Base-by-base conservation (phyloP, 2,329 filamentous ascomycete species). In the Pseudopithomyces maydicus region DNA sequence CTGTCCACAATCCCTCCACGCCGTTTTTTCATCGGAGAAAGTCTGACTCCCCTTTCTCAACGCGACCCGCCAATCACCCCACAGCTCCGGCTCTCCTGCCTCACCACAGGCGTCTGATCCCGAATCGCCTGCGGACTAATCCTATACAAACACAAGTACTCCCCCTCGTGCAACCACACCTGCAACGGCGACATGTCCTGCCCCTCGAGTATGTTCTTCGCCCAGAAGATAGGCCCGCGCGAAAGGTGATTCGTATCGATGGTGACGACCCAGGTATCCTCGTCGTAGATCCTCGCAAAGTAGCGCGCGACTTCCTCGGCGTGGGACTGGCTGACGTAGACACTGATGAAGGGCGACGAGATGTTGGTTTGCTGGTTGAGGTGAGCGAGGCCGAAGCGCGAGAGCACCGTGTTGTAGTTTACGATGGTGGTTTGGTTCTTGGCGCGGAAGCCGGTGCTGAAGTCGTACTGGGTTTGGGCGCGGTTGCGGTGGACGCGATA, bases 341-440 rank as follows among this genome's bases (percentile, higher is more conserved):
- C 71, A 58, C 62, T 67, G 59, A 75, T 71, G 54, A 75, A 69
- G 3, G 73, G 73, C 5, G 66, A 69, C 8, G 67, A 70, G 51
- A 74, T 69, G 61, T 75, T 75, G 43, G 73, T 75, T 48, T 72
- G 69, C 17, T 64, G 64, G 59, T 68, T 61, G 7, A 74, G 57
- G 17, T 72, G 70, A 8, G 70, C 68, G 54, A 71, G 63, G 6
- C 67, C 67, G 56, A 72, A 72, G 48, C 68, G 67, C 0, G 56
- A 62, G 15, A 70, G 60, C 1, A 56, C 55, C 1, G 63, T 65
- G 2, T 60, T 64, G 50, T 63, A 65, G 61, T 65, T 66, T 22
- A 72, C 55, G 54, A 74, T 70, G 1, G 73, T 75, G 46, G 70
- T 70, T 53, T 74, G 73, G 61, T 75, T 75, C 26, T 74, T 74